These are phyloP conservation scores for Blakeslea trispora DNA, from an alignment of 371 early-diverging fungal genomes.

Conservation along the genomic window DNA sequence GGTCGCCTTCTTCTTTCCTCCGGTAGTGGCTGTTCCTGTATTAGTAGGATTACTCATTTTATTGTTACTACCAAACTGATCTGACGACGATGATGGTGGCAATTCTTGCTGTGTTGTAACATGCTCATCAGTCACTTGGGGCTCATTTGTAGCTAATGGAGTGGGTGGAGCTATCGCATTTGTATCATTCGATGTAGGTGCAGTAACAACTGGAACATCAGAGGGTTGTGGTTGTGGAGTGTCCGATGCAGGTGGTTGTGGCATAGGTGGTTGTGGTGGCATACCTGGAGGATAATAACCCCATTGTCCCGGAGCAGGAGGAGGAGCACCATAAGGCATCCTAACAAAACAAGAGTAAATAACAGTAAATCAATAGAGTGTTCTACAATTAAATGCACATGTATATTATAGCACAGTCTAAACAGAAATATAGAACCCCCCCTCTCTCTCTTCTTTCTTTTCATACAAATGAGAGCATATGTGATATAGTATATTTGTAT, in stretches of 20 bases:
- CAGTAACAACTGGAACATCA: background rate
- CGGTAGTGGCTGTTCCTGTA: conserved; percentile 20
- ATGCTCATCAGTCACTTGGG: conserved; percentile 4
- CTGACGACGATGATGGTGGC: too few relatives aligned
- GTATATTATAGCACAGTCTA: too few relatives aligned
- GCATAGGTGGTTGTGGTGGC: conserved; percentile 1
- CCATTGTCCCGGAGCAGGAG: conserved; percentile 5
- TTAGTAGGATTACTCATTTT: conserved; percentile 31
- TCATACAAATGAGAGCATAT: too few relatives aligned
- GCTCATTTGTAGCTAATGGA: background rate
- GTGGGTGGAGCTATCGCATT: background rate
- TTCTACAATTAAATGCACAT: too few relatives aligned
- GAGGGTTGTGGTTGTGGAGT: conserved; percentile 1
- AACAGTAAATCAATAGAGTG: too few relatives aligned
- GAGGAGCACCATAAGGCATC: conserved; percentile 1
- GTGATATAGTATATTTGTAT: too few relatives aligned
- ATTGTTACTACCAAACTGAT: conserved; percentile 48
- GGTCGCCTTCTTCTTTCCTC: conserved; percentile 41
- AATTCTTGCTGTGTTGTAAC: conserved; percentile 69
- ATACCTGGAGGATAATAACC: conserved; percentile 12
- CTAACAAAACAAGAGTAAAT: background rate
- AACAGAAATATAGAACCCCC: too few relatives aligned
- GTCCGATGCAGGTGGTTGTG: background rate
- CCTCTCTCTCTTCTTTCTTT: too few relatives aligned
- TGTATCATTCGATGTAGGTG: background rate